Evolutionary conservation across 2,329 filamentous ascomycete species (phyloP).

Genomic region (Neofusicoccum kwambonambiense): DNA sequence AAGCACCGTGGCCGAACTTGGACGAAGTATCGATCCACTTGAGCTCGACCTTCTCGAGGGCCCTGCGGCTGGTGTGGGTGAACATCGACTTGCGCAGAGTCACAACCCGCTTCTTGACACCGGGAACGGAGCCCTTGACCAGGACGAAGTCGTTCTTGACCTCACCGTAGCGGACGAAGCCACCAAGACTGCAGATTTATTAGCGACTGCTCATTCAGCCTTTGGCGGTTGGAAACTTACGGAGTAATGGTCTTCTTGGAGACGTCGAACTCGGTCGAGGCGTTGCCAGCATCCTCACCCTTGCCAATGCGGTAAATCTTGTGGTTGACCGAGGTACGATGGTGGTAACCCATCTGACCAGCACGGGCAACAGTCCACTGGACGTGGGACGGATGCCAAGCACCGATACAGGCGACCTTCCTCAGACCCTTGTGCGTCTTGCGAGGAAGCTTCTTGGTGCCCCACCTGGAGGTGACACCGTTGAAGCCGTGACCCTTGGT

Average conservation of each 20-base stretch:
- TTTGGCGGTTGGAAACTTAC: constrained; percentile 61
- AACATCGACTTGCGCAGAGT: constrained; percentile 99
- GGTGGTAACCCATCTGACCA: constrained; percentile 99
- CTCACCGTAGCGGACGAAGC: constrained; percentile 98
- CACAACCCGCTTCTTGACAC: constrained; percentile 99
- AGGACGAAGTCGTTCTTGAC: constrained; percentile 99
- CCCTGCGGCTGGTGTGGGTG: constrained; percentile 90
- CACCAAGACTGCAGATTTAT: constrained; percentile 73
- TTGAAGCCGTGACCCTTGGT: constrained; percentile 99
- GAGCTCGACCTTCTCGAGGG: constrained; percentile 98
- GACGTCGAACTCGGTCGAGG: constrained; percentile 90
- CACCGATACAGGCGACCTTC: constrained; percentile 99
- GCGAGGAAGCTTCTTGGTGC: constrained; percentile 99
- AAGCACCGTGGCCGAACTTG: constrained; percentile 99
- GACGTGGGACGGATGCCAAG: constrained; percentile 99
- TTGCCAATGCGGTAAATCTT: constrained; percentile 99
- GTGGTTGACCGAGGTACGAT: constrained; percentile 99
- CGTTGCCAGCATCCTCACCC: constrained; percentile 85
- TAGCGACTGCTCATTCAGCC: constrained; percentile 28
- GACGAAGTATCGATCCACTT: constrained; percentile 99
- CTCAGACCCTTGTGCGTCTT: constrained; percentile 99
- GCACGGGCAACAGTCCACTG: constrained; percentile 99
- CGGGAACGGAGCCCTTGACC: constrained; percentile 95
- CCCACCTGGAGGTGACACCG: constrained; percentile 97
- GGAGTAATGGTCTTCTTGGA: constrained; percentile 99